These are phyloP conservation scores for Nicotiana noctiflora DNA, from an alignment of 257 asterid species.

Conservation along the genomic window DNA sequence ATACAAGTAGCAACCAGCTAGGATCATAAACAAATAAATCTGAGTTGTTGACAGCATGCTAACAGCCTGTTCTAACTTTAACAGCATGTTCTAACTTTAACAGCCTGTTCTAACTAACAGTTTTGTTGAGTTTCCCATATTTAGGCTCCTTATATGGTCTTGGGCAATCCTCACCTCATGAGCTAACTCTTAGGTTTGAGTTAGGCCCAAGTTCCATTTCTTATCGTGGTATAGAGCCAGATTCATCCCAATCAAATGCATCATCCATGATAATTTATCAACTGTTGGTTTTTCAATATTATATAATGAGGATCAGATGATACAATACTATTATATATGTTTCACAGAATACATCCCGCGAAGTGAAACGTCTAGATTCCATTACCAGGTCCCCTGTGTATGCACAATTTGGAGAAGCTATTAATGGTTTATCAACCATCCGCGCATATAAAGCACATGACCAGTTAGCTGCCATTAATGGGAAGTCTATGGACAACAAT, in stretches of 20 bases:
- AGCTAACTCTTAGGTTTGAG: too few species aligned
- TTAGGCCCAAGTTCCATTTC: too few species aligned
- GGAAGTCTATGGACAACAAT: conserved; percentile 71
- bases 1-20: too few species aligned
- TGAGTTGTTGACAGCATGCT: too few species aligned
- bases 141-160: too few species aligned
- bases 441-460: conserved; percentile 82
- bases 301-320: conserved; percentile 5
- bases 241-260: background rate
- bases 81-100: too few species aligned
- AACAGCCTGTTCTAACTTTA: too few species aligned
- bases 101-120: too few species aligned
- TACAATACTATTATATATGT: background rate
- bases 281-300: background rate
- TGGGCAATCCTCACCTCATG: too few species aligned
- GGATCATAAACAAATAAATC: too few species aligned
- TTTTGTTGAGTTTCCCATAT: too few species aligned
- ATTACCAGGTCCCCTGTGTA: conserved; percentile 77
- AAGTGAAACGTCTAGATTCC: conserved; percentile 74
- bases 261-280: background rate
- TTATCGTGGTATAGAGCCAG: too few species aligned
- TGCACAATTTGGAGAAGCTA: conserved; percentile 82
- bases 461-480: conserved; percentile 50
- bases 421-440: conserved; percentile 63
- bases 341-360: conserved; percentile 75